Percentiles rank a stretch among this genome's conserved stretches.
phyloP scores from a whole-genome alignment of 2,329 filamentous ascomycete genomes.

The Colletotrichum navitas region DNA sequence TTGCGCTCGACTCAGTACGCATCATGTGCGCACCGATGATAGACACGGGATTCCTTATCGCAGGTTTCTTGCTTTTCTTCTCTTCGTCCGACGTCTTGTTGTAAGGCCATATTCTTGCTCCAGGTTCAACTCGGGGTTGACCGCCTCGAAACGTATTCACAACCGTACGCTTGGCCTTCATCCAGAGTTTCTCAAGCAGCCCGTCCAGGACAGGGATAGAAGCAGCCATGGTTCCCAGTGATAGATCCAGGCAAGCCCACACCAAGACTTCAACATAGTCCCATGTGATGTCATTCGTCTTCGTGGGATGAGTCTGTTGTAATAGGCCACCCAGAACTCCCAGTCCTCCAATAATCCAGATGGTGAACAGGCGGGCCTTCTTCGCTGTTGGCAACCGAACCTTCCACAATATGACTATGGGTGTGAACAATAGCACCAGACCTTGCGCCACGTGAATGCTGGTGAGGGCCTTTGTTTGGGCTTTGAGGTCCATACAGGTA shows the following conservation, averaged over 20 bases:
- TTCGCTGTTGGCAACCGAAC: slow-evolving; percentile 48
- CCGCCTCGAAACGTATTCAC: background rate
- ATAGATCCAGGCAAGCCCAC: slow-evolving; percentile 51
- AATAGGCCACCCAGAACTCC: slow-evolving; percentile 50
- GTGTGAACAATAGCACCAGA: slow-evolving; percentile 49
- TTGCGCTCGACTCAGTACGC: slow-evolving; percentile 28
- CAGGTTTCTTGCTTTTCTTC: background rate
- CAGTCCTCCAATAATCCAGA: slow-evolving; percentile 50
- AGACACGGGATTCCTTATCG: slow-evolving; percentile 6
- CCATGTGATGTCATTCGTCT: slow-evolving; percentile 45
- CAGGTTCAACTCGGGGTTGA: background rate
- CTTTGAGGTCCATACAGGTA: slow-evolving; percentile 44
- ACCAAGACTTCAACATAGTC: slow-evolving; percentile 47
- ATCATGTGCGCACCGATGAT: slow-evolving; percentile 4
- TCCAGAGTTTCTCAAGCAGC: slow-evolving; percentile 24
- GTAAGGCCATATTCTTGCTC: slow-evolving; percentile 19
- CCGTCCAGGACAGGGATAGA: slow-evolving; percentile 51
- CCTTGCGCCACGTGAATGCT: slow-evolving; percentile 52
- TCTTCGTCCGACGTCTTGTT: slow-evolving; percentile 19
- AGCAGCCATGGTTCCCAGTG: slow-evolving; percentile 50
- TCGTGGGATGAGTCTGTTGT: slow-evolving; percentile 45
- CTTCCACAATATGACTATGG: slow-evolving; percentile 52
- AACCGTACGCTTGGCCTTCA: background rate
- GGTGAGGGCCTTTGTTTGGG: slow-evolving; percentile 46
- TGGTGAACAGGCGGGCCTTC: slow-evolving; percentile 49